phyloP scores from a whole-genome alignment of 208 protist genomes.

The Phytomonas sp. region DNA sequence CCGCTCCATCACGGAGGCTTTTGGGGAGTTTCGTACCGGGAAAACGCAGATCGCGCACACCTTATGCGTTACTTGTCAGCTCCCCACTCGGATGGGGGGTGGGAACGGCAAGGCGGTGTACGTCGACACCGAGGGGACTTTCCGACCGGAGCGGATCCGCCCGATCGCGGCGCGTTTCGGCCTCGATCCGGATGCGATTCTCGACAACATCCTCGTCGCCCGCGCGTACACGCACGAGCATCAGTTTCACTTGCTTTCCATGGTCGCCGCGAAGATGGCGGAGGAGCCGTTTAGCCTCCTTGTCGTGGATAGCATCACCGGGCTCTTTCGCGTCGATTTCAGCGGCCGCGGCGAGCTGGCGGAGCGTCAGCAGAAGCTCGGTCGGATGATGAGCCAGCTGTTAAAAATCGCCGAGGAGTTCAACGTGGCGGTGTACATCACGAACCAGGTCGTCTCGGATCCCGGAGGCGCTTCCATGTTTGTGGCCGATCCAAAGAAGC shows the following conservation, averaged over 20 bases:
- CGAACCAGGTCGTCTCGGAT: conserved; percentile 98
- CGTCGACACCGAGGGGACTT: conserved; percentile 98
- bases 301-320: conserved; percentile 98
- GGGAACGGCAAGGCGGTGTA: conserved; percentile 93
- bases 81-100: conserved; percentile 87
- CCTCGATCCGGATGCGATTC: conserved; percentile 81
- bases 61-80: conserved; percentile 95
- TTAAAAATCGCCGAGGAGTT: conserved; percentile 98
- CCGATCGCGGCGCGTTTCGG: conserved; percentile 96
- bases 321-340: conserved; percentile 97
- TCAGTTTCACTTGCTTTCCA: conserved; percentile 88
- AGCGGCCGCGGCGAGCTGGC: conserved; percentile 95
- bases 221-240: conserved; percentile 95
- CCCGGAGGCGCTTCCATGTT: conserved; percentile 97
- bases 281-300: conserved; percentile 90
- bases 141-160: conserved; percentile 94
- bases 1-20: conserved; percentile 95
- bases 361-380: conserved; percentile 94
- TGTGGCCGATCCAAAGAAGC: conserved; percentile 97
- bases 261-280: conserved; percentile 89
- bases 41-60: conserved; percentile 98
- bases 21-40: conserved; percentile 99
- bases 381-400: conserved; percentile 88
- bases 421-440: conserved; percentile 99
- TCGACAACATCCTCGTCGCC: conserved; percentile 97